These are phyloP conservation scores for Scheffersomyces quercinus DNA, from an alignment of 1,139 yeast species.

Conservation along the genomic window DNA sequence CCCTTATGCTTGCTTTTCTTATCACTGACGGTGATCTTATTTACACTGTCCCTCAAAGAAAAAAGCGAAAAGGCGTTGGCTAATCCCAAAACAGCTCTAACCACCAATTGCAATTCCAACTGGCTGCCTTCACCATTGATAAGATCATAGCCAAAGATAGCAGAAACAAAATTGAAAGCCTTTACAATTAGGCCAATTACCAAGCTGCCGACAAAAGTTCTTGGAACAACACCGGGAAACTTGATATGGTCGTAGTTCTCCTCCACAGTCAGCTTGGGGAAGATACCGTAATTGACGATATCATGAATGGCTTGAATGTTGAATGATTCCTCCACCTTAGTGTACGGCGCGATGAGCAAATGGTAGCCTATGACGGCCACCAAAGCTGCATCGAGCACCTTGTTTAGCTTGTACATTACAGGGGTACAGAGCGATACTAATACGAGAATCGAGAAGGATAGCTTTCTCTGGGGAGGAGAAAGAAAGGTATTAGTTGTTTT, in stretches of 20 bases:
- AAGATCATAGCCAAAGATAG: constrained; percentile 21
- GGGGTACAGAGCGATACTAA: too few species aligned
- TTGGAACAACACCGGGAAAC: constrained; percentile 89
- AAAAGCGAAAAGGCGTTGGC: constrained; percentile 40
- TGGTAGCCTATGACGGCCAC: constrained; percentile 39
- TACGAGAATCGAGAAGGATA: background rate
- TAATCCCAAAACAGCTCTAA: constrained; percentile 56
- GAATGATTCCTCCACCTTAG: constrained; percentile 95
- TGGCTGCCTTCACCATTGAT: constrained; percentile 26
- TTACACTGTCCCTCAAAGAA: constrained; percentile 25
- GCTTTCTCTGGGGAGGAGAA: background rate
- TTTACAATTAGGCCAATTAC: constrained; percentile 43
- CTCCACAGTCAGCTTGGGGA: constrained; percentile 32
- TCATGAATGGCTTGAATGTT: constrained; percentile 90
- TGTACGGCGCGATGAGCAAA: constrained; percentile 66
- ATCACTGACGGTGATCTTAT: constrained; percentile 25
- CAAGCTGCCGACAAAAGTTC: constrained; percentile 80
- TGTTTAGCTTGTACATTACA: constrained; percentile 19
- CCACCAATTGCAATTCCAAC: constrained; percentile 46
- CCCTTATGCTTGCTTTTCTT: constrained; percentile 20
- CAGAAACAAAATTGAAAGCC: constrained; percentile 27
- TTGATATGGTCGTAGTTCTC: constrained; percentile 65
- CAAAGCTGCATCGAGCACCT: constrained; percentile 29
- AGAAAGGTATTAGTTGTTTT: background rate
- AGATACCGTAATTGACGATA: constrained; percentile 62